Evolutionary conservation across 2,329 filamentous ascomycete species (phyloP).

Genomic region (Fusarium transvaalense): DNA sequence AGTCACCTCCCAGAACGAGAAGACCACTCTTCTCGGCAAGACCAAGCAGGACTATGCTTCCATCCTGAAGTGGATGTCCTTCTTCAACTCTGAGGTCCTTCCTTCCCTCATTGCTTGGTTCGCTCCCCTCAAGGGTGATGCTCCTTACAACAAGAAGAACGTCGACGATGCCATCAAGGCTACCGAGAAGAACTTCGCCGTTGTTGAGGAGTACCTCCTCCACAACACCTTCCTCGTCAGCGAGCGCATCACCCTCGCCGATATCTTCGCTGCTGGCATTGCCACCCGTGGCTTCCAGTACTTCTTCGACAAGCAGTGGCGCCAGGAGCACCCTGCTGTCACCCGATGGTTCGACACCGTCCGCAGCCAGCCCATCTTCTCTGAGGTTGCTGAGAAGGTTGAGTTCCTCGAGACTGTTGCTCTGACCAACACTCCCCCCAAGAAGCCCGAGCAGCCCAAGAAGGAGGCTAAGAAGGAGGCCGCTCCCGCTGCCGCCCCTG

Average conservation of each 20-base stretch:
- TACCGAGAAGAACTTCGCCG: slow-evolving; percentile 74
- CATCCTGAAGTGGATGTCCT: slow-evolving; percentile 98
- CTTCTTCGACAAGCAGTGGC: slow-evolving; percentile 94
- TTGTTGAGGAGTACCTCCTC: slow-evolving; percentile 88
- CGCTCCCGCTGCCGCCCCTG: slow-evolving; percentile 15
- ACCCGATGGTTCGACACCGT: slow-evolving; percentile 96
- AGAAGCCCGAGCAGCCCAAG: slow-evolving; percentile 82
- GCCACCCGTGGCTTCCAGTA: slow-evolving; percentile 90
- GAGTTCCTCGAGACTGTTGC: slow-evolving; percentile 86
- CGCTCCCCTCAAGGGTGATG: slow-evolving; percentile 83
- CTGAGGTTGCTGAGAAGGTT: slow-evolving; percentile 79
- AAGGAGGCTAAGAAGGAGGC: slow-evolving; percentile 70
- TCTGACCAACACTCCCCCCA: slow-evolving; percentile 75
- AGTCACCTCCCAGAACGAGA: slow-evolving; percentile 99
- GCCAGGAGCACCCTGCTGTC: slow-evolving; percentile 83
- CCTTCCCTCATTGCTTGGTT: slow-evolving; percentile 81
- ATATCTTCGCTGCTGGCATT: slow-evolving; percentile 85
- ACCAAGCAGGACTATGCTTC: slow-evolving; percentile 99
- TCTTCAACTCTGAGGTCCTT: slow-evolving; percentile 90
- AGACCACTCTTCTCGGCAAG: slow-evolving; percentile 98
- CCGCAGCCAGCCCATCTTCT: slow-evolving; percentile 92
- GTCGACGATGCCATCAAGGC: slow-evolving; percentile 83
- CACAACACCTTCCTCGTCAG: slow-evolving; percentile 97
- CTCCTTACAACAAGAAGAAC: slow-evolving; percentile 97
- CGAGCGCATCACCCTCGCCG: slow-evolving; percentile 96